These are phyloP conservation scores for Furcasterigmium sp. DNA, from an alignment of 2,329 filamentous ascomycete species.

Conservation along the genomic window DNA sequence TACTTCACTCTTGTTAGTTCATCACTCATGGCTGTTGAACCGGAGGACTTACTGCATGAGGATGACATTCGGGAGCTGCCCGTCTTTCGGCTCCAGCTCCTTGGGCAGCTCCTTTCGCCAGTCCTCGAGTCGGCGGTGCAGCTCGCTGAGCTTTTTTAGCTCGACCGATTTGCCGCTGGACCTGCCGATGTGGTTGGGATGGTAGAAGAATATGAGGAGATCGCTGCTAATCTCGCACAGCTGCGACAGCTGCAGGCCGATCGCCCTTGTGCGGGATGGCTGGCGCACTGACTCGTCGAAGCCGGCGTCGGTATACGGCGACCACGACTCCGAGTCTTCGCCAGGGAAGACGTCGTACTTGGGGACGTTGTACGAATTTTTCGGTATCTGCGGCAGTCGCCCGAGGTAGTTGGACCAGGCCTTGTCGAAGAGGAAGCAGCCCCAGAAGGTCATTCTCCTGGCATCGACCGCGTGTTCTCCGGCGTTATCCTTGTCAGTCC, in stretches of 20 bases:
- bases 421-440: slow-evolving; percentile 97
- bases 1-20: slow-evolving; percentile 50
- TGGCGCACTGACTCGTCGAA: slow-evolving; percentile 69
- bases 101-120: slow-evolving; percentile 82
- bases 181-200: slow-evolving; percentile 62
- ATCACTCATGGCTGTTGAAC: not conserved
- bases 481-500: slow-evolving; percentile 51
- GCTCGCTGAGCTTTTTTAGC: slow-evolving; percentile 85
- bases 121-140: slow-evolving; percentile 83
- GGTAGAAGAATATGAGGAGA: slow-evolving; percentile 84
- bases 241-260: slow-evolving; percentile 74
- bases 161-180: slow-evolving; percentile 73
- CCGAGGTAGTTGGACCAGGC: slow-evolving; percentile 98
- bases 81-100: slow-evolving; percentile 85
- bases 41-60: slow-evolving; percentile 68
- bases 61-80: slow-evolving; percentile 77
- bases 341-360: slow-evolving; percentile 87
- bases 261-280: slow-evolving; percentile 75
- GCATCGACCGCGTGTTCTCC: slow-evolving; percentile 85
- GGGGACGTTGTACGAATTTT: slow-evolving; percentile 73
- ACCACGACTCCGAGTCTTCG: slow-evolving; percentile 84
- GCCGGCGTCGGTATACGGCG: slow-evolving; percentile 80
- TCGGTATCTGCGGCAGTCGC: slow-evolving; percentile 79
- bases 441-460: slow-evolving; percentile 90
- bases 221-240: slow-evolving; percentile 94